phyloP scores from a whole-genome alignment of 2,329 filamentous ascomycete genomes.

The Sarocladiaceae sp. region DNA sequence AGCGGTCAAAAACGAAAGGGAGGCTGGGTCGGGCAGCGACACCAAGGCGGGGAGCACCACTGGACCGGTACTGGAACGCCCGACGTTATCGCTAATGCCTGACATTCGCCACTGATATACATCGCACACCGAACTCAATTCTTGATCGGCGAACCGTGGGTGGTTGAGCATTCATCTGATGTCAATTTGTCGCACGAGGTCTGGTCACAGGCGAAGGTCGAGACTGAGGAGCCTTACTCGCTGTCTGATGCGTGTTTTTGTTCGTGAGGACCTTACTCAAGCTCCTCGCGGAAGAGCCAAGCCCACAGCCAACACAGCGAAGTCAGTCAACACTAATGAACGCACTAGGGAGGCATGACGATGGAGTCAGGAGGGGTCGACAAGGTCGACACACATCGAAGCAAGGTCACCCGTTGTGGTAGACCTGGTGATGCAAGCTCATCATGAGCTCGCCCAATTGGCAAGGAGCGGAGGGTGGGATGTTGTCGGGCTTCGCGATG shows the following conservation, averaged over 20 bases:
- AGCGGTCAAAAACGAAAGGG: conserved; percentile 4
- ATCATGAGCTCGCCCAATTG: too few relatives aligned
- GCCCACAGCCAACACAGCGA: too few relatives aligned
- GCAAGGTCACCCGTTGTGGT: conserved; percentile 1
- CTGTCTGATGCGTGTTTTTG: conserved; percentile 1
- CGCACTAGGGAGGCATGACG: conserved; percentile 4
- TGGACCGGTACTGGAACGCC: not conserved
- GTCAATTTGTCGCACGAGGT: too few relatives aligned
- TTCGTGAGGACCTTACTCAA: too few relatives aligned
- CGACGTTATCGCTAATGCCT: not conserved
- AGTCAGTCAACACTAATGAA: conserved; percentile 4
- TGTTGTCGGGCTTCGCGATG: too few relatives aligned
- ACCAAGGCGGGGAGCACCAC: conserved; percentile 1
- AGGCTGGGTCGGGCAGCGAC: conserved; percentile 4
- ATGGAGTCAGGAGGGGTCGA: not conserved
- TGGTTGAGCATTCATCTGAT: too few relatives aligned
- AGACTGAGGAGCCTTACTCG: not conserved
- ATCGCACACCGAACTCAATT: not conserved
- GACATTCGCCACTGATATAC: not conserved
- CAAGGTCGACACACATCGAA: not conserved
- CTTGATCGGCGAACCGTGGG: too few relatives aligned
- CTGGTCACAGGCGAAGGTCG: too few relatives aligned
- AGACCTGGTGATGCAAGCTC: too few relatives aligned
- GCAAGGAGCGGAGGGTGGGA: too few relatives aligned
- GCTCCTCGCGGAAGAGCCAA: too few relatives aligned